Evolutionary conservation across 352 stramenopile species (phyloP), one percentile per base, ranked within the genome.

Genomic region (Aphanomyces invadans): DNA sequence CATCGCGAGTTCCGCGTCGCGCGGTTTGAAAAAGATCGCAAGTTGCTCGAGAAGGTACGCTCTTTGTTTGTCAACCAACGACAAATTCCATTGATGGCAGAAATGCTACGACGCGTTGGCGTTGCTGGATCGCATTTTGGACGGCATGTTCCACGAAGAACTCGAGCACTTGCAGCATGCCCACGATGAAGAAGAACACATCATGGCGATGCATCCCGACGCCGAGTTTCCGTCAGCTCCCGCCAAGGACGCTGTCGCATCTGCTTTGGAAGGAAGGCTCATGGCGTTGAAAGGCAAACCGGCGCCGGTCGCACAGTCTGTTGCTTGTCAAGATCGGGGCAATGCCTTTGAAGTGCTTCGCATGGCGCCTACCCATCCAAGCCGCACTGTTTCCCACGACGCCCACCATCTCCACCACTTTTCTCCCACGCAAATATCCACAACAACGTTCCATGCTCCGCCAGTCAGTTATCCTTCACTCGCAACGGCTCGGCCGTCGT

Each of bases 131-230:
- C 72, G 74, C 0, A 92, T 92, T 70, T 74, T 92, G 46, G 78
- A 90, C 71, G 83, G 83, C 17, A 92, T 92, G 81, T 76, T 89
- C 62, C 70, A 73, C 1, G 78, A 87, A 53, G 83, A 92, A 51
- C 57, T 71, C 1, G 79, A 88, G 42, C 75, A 81, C 42, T 70
- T 87, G 59, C 71, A 86, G 42, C 86, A 88, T 49, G 75, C 84
- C 29, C 68, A 66, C 26, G 78, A 80, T 38, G 48, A 80, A 21
- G 69, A 63, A 4, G 45, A 71, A 26, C 66, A 72, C 26, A 73
- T 64, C 4, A 65, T 75, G 23, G 69, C 73, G 61, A 70, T 66
- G 25, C 21, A 60, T 70, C 9, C 12, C 42, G 3, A 25, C 39
- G 28, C 15, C 51, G 25, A 32, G 28, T 11, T 21, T 10, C n/a